These are phyloP conservation scores for Auricularia cornea DNA, from an alignment of 768 basidiomycete genomes.

Conservation along the genomic window DNA sequence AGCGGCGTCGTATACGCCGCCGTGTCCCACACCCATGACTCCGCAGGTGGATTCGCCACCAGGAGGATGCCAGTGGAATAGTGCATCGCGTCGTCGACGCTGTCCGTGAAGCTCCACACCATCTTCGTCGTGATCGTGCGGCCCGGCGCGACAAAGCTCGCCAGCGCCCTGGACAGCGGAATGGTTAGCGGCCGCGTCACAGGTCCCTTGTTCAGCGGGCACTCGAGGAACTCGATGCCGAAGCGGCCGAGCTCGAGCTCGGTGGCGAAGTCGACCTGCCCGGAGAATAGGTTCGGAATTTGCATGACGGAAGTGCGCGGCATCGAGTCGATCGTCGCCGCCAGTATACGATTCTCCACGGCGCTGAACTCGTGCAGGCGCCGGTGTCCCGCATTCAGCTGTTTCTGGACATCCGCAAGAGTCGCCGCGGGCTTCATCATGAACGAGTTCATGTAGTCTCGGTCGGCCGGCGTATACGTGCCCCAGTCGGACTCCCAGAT, in stretches of 20 bases:
- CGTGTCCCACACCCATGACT: background rate
- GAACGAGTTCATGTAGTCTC: slow-evolving; percentile 11
- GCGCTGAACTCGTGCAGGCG: slow-evolving; percentile 7
- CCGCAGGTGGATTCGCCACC: slow-evolving; percentile 3
- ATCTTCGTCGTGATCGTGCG: slow-evolving; percentile 9
- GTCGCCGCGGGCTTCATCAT: slow-evolving; percentile 4
- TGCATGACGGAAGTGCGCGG: slow-evolving; percentile 7
- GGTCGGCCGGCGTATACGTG: slow-evolving; percentile 3
- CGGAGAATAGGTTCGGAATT: slow-evolving; percentile 5
- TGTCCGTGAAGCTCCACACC: slow-evolving; percentile 10
- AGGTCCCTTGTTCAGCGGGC: background rate
- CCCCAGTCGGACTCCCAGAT: slow-evolving; percentile 6
- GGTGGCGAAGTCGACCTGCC: slow-evolving; percentile 9
- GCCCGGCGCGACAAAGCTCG: background rate
- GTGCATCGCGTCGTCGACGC: slow-evolving; percentile 6
- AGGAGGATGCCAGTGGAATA: slow-evolving; percentile 10
- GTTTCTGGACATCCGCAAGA: background rate
- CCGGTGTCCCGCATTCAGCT: background rate
- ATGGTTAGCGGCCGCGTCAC: background rate
- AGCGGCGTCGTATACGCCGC: background rate
- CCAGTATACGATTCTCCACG: slow-evolving; percentile 8
- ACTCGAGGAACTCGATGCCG: background rate
- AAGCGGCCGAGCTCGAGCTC: slow-evolving; percentile 6
- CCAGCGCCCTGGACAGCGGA: background rate
- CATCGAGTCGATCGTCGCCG: slow-evolving; percentile 6